Percentiles rank a stretch among this genome's conserved stretches.
These are phyloP conservation scores for Lactuca saligna DNA, from an alignment of 129 eudicot species.

Conservation along the genomic window DNA sequence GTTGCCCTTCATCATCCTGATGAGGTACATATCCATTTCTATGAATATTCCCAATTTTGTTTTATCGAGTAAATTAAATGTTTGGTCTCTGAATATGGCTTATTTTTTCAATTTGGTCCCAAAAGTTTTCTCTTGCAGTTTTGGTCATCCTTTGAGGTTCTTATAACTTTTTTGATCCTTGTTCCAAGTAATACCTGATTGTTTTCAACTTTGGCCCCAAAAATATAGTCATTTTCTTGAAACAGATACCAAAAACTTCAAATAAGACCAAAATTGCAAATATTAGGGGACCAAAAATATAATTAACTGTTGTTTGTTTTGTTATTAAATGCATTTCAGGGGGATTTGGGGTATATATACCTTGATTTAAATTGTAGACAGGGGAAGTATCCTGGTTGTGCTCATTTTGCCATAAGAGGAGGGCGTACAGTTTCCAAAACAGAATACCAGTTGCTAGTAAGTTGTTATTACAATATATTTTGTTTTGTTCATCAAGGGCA, in stretches of 20 bases:
- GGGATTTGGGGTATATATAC: conserved; percentile 88
- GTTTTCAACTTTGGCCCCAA: background rate
- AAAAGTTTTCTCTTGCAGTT: no score
- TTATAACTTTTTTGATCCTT: background rate
- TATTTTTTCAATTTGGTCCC: no score
- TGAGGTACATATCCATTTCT: conserved; percentile 53
- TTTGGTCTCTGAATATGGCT: no score
- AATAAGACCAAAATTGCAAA: no score
- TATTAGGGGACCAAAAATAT: no score
- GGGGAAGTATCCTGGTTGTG: conserved; percentile 86
- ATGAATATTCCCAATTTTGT: background rate
- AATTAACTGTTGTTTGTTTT: no score
- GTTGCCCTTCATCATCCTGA: conserved; percentile 69
- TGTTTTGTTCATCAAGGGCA: no score
- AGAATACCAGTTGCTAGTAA: conserved; percentile 18
- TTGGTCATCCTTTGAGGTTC: no score
- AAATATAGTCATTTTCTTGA: no score
- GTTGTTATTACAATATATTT: background rate
- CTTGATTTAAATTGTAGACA: conserved; percentile 83
- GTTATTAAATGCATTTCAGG: conserved; percentile 42
- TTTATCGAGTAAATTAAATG: no score
- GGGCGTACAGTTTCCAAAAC: conserved; percentile 75
- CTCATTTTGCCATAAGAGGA: conserved; percentile 91
- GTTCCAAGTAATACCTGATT: background rate
- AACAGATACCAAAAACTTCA: no score